These are phyloP conservation scores for Suhomyces chickasaworum DNA, from an alignment of 1,139 yeast genomes.

Conservation along the genomic window DNA sequence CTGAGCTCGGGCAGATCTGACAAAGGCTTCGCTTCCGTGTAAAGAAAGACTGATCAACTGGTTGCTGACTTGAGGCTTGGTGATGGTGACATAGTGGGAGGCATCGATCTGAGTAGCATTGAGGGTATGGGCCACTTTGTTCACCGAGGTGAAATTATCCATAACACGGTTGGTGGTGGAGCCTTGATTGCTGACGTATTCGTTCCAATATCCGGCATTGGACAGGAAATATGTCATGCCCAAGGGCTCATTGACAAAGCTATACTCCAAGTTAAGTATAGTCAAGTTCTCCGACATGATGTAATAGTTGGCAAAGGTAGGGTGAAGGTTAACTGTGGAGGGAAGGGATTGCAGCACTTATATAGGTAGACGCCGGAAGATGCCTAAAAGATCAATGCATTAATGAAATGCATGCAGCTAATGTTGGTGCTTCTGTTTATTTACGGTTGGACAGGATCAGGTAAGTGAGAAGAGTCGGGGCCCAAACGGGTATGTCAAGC, in stretches of 20 bases:
- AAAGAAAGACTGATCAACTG: constrained; percentile 36
- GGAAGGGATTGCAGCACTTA: neutral
- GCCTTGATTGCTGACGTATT: constrained; percentile 14
- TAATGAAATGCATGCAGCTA: constrained; percentile 2
- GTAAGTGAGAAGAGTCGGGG: constrained; percentile 1
- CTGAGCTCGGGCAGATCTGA: constrained; percentile 29
- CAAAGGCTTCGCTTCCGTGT: constrained; percentile 34
- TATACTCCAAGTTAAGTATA: constrained; percentile 40
- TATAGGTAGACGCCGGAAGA: constrained; percentile 5
- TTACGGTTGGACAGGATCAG: constrained; percentile 8
- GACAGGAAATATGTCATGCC: constrained; percentile 31
- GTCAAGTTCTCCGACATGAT: constrained; percentile 21
- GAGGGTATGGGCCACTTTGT: constrained; percentile 20
- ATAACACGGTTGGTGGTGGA: constrained; percentile 22
- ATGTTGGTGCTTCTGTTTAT: constrained; percentile 8
- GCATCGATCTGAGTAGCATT: constrained; percentile 10
- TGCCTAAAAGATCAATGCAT: constrained; percentile 4
- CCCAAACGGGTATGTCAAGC: constrained; percentile 4
- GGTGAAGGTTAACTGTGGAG: neutral
- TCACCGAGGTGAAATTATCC: constrained; percentile 31
- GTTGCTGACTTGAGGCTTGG: constrained; percentile 33
- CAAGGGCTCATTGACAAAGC: constrained; percentile 35
- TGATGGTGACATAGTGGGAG: constrained; percentile 24
- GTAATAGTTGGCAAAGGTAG: constrained; percentile 2
- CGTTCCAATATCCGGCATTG: constrained; percentile 38